Percentiles rank a stretch among this genome's conserved stretches.
These are phyloP conservation scores for Geotrichum siamense DNA, from an alignment of 1,139 yeast species.

Conservation along the genomic window DNA sequence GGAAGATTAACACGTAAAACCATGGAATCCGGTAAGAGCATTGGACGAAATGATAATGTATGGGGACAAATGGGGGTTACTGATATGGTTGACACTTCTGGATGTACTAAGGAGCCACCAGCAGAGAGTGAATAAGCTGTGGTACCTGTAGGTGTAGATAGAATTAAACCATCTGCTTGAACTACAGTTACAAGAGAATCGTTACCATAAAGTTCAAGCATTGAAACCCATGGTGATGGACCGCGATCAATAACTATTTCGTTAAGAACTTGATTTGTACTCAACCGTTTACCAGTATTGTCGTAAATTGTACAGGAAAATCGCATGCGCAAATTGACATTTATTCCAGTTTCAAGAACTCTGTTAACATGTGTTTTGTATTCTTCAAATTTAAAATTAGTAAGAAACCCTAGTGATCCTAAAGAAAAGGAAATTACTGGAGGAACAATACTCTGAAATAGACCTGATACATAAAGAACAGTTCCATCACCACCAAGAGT, in stretches of 20 bases:
- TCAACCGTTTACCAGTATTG: conserved; percentile 46
- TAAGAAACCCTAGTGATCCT: conserved; percentile 75
- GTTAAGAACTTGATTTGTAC: conserved; percentile 74
- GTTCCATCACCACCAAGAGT: conserved; percentile 91
- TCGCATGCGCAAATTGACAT: conserved; percentile 74
- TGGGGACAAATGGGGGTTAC: conserved; percentile 92
- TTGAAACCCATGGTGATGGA: conserved; percentile 79
- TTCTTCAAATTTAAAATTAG: conserved; percentile 67
- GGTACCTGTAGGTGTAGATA: conserved; percentile 88
- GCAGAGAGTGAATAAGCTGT: conserved; percentile 87
- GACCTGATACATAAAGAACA: conserved; percentile 66
- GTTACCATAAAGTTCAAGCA: conserved; percentile 75
- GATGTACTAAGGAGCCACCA: conserved; percentile 85
- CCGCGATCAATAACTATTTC: conserved; percentile 83
- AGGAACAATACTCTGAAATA: conserved; percentile 75
- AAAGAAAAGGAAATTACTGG: conserved; percentile 75
- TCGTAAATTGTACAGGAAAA: conserved; percentile 54
- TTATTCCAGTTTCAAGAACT: conserved; percentile 63
- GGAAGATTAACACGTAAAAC: conserved; percentile 69
- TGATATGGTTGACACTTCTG: conserved; percentile 79
- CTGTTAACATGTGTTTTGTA: conserved; percentile 50
- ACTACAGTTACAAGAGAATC: conserved; percentile 73
- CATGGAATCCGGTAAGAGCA: conserved; percentile 81
- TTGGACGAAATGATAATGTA: conserved; percentile 80
- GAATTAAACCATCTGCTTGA: conserved; percentile 81